phyloP scores from a whole-genome alignment of 208 protist genomes.

The Naegleria lovaniensis region DNA sequence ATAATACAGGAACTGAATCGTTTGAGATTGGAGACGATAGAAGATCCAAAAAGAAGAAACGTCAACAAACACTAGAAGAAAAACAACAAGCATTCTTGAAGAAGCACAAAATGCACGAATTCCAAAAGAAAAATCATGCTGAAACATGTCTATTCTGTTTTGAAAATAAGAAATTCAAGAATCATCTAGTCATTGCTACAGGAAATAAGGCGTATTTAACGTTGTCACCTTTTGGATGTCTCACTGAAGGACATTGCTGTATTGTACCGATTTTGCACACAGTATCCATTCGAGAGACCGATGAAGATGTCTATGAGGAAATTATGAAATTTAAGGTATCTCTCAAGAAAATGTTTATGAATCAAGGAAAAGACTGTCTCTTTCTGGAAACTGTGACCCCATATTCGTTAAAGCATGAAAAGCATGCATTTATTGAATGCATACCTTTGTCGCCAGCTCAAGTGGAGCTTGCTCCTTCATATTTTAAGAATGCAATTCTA shows the following conservation, averaged over 20 bases:
- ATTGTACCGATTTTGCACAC: background rate
- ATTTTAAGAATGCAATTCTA: slow-evolving; percentile 17
- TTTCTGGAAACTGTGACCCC: slow-evolving; percentile 20
- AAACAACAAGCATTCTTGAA: background rate
- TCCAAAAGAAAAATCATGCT: background rate
- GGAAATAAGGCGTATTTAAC: background rate
- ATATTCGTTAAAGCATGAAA: background rate
- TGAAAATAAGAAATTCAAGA: background rate
- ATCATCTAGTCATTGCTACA: background rate
- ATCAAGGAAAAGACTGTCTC: background rate
- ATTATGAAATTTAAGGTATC: background rate
- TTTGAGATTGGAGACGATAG: background rate
- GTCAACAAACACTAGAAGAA: background rate
- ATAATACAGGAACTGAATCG: background rate
- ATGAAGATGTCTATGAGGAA: slow-evolving; percentile 19
- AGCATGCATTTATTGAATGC: slow-evolving; percentile 9
- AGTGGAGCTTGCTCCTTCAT: background rate
- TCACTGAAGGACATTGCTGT: background rate
- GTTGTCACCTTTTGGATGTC: background rate
- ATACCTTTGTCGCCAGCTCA: background rate
- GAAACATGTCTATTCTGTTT: background rate
- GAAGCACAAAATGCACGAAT: background rate
- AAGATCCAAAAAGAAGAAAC: background rate
- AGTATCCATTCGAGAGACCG: background rate
- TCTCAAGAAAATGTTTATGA: background rate